phyloP scores from a whole-genome alignment of 2,329 filamentous ascomycete genomes.

The Fusarium guadeloupense region DNA sequence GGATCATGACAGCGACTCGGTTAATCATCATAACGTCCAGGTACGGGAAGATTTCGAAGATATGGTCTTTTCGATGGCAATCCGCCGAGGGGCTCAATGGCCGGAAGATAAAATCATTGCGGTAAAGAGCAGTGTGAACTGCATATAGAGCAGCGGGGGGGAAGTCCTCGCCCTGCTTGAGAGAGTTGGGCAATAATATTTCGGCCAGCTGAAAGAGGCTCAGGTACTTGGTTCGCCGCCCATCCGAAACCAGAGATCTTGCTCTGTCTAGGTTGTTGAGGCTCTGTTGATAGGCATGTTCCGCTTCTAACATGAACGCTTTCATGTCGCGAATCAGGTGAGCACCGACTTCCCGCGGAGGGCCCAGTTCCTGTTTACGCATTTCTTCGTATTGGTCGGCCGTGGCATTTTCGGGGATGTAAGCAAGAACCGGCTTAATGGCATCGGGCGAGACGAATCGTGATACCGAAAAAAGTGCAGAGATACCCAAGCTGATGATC shows the following conservation, averaged over 20 bases:
- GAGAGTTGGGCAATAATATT: constrained; percentile 51
- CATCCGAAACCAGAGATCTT: constrained; percentile 51
- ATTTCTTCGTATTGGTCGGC: constrained; percentile 47
- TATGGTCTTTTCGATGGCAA: constrained; percentile 59
- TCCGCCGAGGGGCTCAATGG: constrained; percentile 59
- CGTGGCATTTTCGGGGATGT: constrained; percentile 43
- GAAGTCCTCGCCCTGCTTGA: constrained; percentile 51
- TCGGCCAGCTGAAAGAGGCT: constrained; percentile 62
- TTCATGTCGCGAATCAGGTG: constrained; percentile 59
- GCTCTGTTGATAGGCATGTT: constrained; percentile 58
- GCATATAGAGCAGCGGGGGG: constrained; percentile 69
- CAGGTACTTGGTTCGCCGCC: constrained; percentile 54
- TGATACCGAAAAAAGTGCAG: constrained; percentile 60
- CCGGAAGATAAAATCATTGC: constrained; percentile 69
- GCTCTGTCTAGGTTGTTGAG: constrained; percentile 60
- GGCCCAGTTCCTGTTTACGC: constrained; percentile 51
- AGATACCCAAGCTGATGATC: constrained; percentile 53
- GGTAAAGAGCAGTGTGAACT: constrained; percentile 71
- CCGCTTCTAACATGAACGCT: constrained; percentile 54
- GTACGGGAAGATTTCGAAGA: constrained; percentile 66
- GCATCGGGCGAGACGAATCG: constrained; percentile 56
- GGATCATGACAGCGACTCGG: constrained; percentile 47
- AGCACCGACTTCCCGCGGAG: constrained; percentile 55
- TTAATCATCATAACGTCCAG: constrained; percentile 44
- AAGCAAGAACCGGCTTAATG: constrained; percentile 50